Conservation (phyloP, 2,329 filamentous ascomycete species). For the Microsporum ferrugineum region DNA sequence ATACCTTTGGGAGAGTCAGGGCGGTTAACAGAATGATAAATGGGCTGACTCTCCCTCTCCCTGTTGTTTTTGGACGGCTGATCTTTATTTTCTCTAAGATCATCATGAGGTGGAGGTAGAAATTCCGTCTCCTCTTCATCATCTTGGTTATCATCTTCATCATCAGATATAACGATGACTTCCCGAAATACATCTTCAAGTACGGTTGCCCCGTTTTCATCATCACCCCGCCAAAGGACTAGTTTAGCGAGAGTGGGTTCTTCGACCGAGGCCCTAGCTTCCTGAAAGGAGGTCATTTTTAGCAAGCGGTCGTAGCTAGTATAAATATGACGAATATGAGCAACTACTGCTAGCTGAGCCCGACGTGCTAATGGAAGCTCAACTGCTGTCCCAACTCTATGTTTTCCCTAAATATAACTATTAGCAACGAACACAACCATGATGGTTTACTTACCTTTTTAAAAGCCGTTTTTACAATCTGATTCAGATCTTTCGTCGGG, state of each 20-base stretch:
- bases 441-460: constrained; percentile 38
- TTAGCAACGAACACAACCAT: constrained; percentile 15
- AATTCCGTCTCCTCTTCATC: constrained; percentile 10
- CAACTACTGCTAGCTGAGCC: constrained; percentile 50
- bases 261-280: constrained; percentile 46
- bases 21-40: not conserved
- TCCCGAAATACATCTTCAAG: constrained; percentile 53
- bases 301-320: constrained; percentile 52
- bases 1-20: not conserved
- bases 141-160: constrained; percentile 41
- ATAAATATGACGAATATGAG: constrained; percentile 51
- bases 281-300: constrained; percentile 41
- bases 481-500: constrained; percentile 45
- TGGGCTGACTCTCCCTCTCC: constrained; percentile 21
- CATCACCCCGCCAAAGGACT: constrained; percentile 52
- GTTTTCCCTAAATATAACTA: constrained; percentile 35
- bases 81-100: constrained; percentile 33
- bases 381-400: constrained; percentile 47
- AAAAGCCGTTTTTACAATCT: constrained; percentile 51
- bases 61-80: constrained; percentile 31
- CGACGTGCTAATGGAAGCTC: constrained; percentile 45
- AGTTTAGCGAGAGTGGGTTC: constrained; percentile 45
- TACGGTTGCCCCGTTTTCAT: constrained; percentile 41
- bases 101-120: constrained; percentile 13
- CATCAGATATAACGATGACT: constrained; percentile 53